Conservation (phyloP, 2,329 filamentous ascomycete species). For the Claviceps africana region DNA sequence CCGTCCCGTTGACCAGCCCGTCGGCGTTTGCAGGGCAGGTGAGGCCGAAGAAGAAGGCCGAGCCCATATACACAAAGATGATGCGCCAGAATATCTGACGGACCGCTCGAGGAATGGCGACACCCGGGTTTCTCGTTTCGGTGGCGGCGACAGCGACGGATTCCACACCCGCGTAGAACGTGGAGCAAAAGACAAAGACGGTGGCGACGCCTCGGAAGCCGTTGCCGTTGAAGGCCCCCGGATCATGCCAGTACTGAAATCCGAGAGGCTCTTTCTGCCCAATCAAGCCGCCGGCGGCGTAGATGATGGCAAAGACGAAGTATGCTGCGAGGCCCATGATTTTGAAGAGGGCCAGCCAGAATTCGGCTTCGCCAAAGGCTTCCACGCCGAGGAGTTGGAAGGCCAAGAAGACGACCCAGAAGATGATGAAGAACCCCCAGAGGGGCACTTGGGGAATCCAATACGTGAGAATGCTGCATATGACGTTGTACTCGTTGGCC, state of each 20-base stretch:
- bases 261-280: conserved; percentile 46
- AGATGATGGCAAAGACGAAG: conserved; percentile 60
- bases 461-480: conserved; percentile 50
- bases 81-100: conserved; percentile 49
- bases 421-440: conserved; percentile 59
- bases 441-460: conserved; percentile 48
- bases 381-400: conserved; percentile 61
- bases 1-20: conserved; percentile 45
- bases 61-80: conserved; percentile 51
- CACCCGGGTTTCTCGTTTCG: conserved; percentile 43
- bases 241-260: conserved; percentile 58
- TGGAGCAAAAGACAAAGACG: conserved; percentile 57
- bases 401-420: conserved; percentile 55
- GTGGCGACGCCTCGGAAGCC: conserved; percentile 51
- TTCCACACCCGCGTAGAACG: conserved; percentile 56
- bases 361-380: conserved; percentile 66
- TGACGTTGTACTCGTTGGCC: conserved; percentile 58
- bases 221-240: conserved; percentile 52
- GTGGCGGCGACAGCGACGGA: conserved; percentile 49
- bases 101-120: conserved; percentile 43
- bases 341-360: conserved; percentile 65
- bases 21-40: conserved; percentile 56
- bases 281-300: conserved; percentile 51
- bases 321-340: conserved; percentile 55
- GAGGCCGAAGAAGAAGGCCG: conserved; percentile 61